Base-by-base conservation (phyloP, 345 rosid species). In the Camelina neglecta region DNA sequence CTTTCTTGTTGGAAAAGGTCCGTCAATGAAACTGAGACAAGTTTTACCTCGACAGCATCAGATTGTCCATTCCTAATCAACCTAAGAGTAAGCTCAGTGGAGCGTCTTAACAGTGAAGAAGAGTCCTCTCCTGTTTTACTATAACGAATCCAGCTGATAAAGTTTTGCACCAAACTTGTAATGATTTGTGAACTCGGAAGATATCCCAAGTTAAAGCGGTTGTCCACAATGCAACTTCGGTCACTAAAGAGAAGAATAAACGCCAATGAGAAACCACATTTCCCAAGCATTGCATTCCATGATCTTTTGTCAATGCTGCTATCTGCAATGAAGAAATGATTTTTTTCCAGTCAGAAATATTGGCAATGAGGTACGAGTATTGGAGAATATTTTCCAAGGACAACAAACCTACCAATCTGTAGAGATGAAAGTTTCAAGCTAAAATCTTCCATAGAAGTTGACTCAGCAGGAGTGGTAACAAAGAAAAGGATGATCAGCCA, bases 381-480 rank as follows among this genome's bases (percentile, higher is more conserved):
- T 13, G 35, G n/a, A 56, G 69, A 60, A 66, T 53, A 44, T 42
- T 33, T 60, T 45, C 54, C 69, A 56, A 41, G 18, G 74, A 49
- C 13, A 69, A 68, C 60, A 82, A 29, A 65, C 92, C 71, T 77
- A 92, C 97, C 99, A 70, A 95, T 90, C 71, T 83, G 92, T 68
- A 95, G 81, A n/a, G 86, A 84, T 74, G 99, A 95, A 62, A 95
- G 96, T 77, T 95, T 93, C 60, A 77, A 85, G 81, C 93, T 92
- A 74, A 94, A 94, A 88, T 90, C 97, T 83, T 90, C 97, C 74
- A 84, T 75, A 69, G 90, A 79, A 38, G 85, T 84, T 53, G 86
- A 83, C 78, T 92, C 91, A 54, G 96, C 87, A 69, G 99, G 90
- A 61, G 91, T 86, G 35, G 89, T 83, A 60, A 85, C 76, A 65